Evolutionary conservation across 2,329 filamentous ascomycete genomes (phyloP).

Genomic region (Curvularia sp.): DNA sequence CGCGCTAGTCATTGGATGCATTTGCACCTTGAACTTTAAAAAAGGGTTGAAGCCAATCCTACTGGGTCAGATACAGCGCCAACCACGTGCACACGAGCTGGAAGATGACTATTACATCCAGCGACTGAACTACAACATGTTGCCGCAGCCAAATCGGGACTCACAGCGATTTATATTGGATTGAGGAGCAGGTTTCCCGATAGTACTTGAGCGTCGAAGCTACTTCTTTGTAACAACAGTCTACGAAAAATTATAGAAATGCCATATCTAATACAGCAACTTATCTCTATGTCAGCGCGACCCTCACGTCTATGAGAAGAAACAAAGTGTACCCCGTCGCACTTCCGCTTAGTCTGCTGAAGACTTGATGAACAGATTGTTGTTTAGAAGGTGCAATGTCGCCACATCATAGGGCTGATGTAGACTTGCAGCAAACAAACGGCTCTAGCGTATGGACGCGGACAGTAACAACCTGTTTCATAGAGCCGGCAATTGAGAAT

Average conservation of each 20-base stretch:
- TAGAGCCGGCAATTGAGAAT: too few relatives aligned
- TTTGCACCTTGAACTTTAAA: constrained; percentile 33
- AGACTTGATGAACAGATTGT: too few relatives aligned
- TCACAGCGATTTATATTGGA: constrained; percentile 19
- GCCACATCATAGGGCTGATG: too few relatives aligned
- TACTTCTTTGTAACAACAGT: neutral
- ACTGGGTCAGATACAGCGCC: constrained; percentile 17
- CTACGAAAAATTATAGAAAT: too few relatives aligned
- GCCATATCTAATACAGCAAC: neutral
- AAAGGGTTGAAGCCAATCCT: constrained; percentile 34
- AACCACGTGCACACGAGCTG: constrained; percentile 10
- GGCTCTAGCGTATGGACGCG: too few relatives aligned
- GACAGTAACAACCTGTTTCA: too few relatives aligned
- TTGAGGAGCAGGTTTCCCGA: neutral
- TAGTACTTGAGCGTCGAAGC: neutral
- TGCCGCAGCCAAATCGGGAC: constrained; percentile 15
- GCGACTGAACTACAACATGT: constrained; percentile 20
- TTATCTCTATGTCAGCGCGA: too few relatives aligned
- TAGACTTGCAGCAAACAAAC: too few relatives aligned
- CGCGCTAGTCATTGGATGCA: constrained; percentile 12
- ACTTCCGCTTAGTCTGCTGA: too few relatives aligned
- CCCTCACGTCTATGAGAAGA: too few relatives aligned
- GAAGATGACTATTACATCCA: constrained; percentile 19
- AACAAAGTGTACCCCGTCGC: too few relatives aligned
- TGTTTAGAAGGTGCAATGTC: too few relatives aligned